Evolutionary conservation across 169 alveolate genomes (phyloP), one percentile per base, ranked within the genome.

Genomic region (Pseudocohnilembus persalinus): DNA sequence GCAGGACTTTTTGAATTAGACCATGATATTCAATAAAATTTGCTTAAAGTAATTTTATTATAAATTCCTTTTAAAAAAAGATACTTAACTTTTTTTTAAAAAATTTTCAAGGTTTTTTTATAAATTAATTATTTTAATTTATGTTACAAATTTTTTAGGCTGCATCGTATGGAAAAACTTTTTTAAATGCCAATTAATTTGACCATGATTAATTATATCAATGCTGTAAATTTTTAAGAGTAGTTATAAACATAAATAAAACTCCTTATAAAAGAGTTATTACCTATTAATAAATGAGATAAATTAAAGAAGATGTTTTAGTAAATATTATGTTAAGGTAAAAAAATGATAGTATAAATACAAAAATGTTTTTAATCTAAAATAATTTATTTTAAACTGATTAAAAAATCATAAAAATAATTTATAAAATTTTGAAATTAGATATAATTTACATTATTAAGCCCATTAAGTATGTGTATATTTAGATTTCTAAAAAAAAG

Each of bases 151-250:
- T 4, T 49, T 49, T 49, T 49, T 49, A 82, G 68, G 81, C 87
- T 30, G 87, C 87, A 20, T 29, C 77, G 35, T 82, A 82, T 82
- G 87, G 87, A n/a, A 82, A 82, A 35, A 82, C 87, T 0, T 82
- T 82, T 63, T 74, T 82, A n/a, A 80, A 80, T 65, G 75, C 73
- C 26, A 28, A 82, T 29, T 31, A 31, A 49, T 73, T 82, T 28
- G 81, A 82, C 32, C 81, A 78, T 0, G 75, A 82, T 28, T 25
- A 73, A 0, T 29, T 82, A 32, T 73, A 29, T 74, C 81, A 82
- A 31, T 73, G 76, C 20, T 82, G 87, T 34, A 73, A 49, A 73
- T 73, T 28, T 35, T 49, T 82, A 11, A 82, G 87, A 82, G 87
- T 82, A 0, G 63, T 76, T 16, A 73, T 73, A 73, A 80, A 78